Base-by-base conservation (phyloP, 2,329 filamentous ascomycete species). In the Biscogniauxia marginata region DNA sequence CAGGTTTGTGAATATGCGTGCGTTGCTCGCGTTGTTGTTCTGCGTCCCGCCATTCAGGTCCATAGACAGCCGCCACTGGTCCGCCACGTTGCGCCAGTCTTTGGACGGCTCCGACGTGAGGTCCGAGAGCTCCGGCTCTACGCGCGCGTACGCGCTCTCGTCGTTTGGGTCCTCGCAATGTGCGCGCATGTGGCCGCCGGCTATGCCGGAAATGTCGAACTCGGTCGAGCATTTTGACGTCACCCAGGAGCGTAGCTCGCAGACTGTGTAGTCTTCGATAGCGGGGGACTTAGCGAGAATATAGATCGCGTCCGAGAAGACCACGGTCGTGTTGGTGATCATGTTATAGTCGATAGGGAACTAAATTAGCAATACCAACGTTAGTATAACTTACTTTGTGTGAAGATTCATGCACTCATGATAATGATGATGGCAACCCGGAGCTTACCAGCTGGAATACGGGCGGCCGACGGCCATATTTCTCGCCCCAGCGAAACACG, bases 211-310 rank as follows among this genome's bases (percentile, higher is more conserved):
- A 11, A 84, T 74, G 55, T 79, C 75, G 63, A 83, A 87, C 3
- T 71, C 70, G 0, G 90, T 92, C 0, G 84, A 87, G 70, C 90
- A 95, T 11, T 81, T 75, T 0, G 86, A 78, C 0, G 87, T 85
- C 1, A 85, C 70, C 61, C 84, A 86, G 0, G 84, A 87, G 20
- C 82, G 81, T 13, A 93, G 69, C 45, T 86, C 78, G 67, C 90
- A 95, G 0, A 95, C 72, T 0, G 86, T 84, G 66, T 87, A 92
- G 24, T 83, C 77, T 0, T 65, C 68, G 6, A 71, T 68, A 4
- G 23, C 44, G 0, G 64, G 54, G 7, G 63, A 68, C 55, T 86
- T 85, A 1, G 79, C 84, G 1, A 95, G 77, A 0, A 92, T 61
- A 66, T 92, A 93, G 2, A 92, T 77, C 0, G 86, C 75, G 51